A percentile compares a stretch with the other conserved stretches of the same genome.
These are phyloP conservation scores for Borovskyia barvae DNA, from an alignment of 208 protist genomes.

Conservation along the genomic window DNA sequence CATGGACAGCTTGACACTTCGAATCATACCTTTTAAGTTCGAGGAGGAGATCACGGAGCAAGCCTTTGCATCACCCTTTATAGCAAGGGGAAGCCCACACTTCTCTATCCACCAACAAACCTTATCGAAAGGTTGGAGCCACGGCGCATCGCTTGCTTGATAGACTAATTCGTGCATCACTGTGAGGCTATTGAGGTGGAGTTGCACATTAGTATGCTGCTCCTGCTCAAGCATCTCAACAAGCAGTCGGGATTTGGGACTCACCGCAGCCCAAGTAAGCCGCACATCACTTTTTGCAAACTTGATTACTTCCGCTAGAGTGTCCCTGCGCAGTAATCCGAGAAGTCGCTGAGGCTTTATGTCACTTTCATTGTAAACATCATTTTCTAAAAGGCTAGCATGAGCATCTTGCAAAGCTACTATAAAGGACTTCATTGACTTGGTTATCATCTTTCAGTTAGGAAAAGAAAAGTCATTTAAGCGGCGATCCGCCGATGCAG, in stretches of 20 bases:
- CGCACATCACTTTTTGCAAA: background rate
- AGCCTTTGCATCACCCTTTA: background rate
- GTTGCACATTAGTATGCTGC: background rate
- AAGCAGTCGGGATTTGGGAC: conserved; percentile 3
- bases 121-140: background rate
- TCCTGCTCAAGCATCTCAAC: conserved; percentile 1
- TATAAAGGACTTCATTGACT: background rate
- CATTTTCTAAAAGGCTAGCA: background rate
- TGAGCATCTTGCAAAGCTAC: conserved; percentile 1
- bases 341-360: conserved; percentile 7
- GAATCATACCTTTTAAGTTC: background rate
- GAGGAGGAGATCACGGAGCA: background rate
- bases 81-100: background rate
- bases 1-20: conserved; percentile 1
- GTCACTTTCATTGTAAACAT: background rate
- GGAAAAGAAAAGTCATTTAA: background rate
- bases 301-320: conserved; percentile 4
- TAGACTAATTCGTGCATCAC: conserved; percentile 7
- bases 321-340: background rate
- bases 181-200: background rate
- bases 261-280: conserved; percentile 5
- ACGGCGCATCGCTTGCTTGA: background rate
- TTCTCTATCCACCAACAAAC: conserved; percentile 11
- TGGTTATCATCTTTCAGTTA: background rate
- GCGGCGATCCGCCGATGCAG: too few relatives aligned